Conservation (phyloP, 805 yeast genomes). For the Candida schatavii region DNA sequence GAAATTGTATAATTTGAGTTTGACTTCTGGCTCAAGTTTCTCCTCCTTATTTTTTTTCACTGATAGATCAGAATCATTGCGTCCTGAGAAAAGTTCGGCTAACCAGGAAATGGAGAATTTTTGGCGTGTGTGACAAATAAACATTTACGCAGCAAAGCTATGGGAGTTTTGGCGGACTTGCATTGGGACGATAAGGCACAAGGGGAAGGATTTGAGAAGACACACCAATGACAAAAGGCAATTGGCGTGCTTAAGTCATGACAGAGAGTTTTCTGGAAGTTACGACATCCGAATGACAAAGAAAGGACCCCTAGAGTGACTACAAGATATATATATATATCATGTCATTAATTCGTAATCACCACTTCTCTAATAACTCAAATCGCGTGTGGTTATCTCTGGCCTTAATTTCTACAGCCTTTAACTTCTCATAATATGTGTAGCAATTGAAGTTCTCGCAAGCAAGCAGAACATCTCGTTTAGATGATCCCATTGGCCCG, state of each 20-base stretch:
- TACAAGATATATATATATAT: too few species aligned
- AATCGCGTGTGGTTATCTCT: conserved; percentile 15
- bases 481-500: background rate
- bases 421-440: background rate
- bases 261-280: too few species aligned
- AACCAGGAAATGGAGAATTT: background rate
- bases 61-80: background rate
- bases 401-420: conserved; percentile 11
- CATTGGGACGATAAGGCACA: too few species aligned
- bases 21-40: background rate
- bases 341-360: too few species aligned
- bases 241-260: too few species aligned
- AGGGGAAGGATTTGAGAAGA: too few species aligned
- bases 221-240: too few species aligned
- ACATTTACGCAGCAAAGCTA: too few species aligned
- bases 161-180: too few species aligned
- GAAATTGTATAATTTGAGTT: background rate
- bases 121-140: background rate
- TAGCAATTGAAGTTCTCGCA: conserved; percentile 4
- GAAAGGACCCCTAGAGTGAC: too few species aligned
- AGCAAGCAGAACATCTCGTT: background rate
- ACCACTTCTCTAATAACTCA: background rate
- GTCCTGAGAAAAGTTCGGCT: background rate
- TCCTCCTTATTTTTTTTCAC: background rate
- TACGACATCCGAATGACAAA: too few species aligned